Evolutionary conservation across 805 yeast species (phyloP).

Genomic region (Isabelozyma heimii): DNA sequence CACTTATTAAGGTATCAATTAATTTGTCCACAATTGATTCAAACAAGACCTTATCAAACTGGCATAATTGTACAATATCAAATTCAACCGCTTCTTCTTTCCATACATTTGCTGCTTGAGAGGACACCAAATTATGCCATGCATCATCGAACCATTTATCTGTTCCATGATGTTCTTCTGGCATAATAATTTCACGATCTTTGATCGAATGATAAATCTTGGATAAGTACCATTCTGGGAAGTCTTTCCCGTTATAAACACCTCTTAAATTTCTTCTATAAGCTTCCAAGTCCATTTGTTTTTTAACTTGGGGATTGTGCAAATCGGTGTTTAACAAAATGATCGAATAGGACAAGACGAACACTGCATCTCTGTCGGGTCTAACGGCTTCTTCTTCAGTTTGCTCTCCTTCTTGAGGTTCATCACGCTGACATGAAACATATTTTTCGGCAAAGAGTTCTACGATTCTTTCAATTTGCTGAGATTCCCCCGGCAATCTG

Average conservation of each 20-base stretch:
- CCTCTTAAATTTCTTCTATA: constrained; percentile 80
- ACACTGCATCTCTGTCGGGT: constrained; percentile 84
- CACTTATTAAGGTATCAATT: constrained; percentile 68
- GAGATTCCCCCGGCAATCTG: constrained; percentile 96
- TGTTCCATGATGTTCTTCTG: constrained; percentile 94
- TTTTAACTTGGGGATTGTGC: constrained; percentile 88
- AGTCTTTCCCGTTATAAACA: constrained; percentile 71
- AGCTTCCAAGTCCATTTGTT: constrained; percentile 84
- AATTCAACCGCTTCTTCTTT: constrained; percentile 15
- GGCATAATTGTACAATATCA: constrained; percentile 32
- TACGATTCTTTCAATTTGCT: constrained; percentile 89
- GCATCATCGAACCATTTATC: constrained; percentile 88
- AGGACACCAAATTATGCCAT: constrained; percentile 70
- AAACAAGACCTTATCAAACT: constrained; percentile 73
- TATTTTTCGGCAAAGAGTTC: constrained; percentile 84
- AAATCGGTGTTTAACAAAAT: constrained; percentile 93
- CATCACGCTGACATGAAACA: constrained; percentile 54
- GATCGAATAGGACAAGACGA: constrained; percentile 84
- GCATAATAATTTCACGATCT: constrained; percentile 91
- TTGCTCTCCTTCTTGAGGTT: constrained; percentile 8
- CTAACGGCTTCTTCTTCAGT: constrained; percentile 44
- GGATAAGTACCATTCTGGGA: constrained; percentile 81
- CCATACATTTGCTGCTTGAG: constrained; percentile 35
- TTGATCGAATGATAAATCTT: constrained; percentile 78
- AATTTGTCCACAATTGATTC: constrained; percentile 59